phyloP scores from a whole-genome alignment of 2,329 filamentous ascomycete genomes.

The Sordariomycetes sp. region DNA sequence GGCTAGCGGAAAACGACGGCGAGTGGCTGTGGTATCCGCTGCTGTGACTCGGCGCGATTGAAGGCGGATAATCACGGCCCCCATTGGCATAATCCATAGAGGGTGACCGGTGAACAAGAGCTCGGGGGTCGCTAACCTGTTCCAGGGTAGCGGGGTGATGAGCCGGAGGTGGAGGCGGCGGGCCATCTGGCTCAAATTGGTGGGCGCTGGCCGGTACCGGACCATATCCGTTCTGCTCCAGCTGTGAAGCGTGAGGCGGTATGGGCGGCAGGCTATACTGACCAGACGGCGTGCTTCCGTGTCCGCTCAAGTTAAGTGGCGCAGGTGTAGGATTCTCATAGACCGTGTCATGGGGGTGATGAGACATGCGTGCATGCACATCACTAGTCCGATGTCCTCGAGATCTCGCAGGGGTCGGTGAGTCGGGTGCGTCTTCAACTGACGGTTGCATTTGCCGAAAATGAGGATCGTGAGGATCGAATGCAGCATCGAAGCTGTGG shows the following conservation, averaged over 20 bases:
- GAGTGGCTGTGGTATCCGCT: conserved; percentile 3
- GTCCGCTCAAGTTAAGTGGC: conserved; percentile 30
- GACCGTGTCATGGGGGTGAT: conserved; percentile 17
- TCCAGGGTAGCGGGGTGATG: not conserved
- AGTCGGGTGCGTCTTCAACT: conserved; percentile 54
- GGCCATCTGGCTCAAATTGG: not conserved
- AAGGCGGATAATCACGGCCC: not conserved
- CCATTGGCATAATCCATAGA: not conserved
- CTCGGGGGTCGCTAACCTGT: not conserved
- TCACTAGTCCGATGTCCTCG: not conserved
- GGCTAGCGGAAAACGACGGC: not conserved
- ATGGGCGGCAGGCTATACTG: conserved; percentile 12
- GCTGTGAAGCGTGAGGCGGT: not conserved
- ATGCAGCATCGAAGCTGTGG: conserved; percentile 37
- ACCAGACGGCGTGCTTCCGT: conserved; percentile 16
- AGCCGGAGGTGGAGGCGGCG: not conserved
- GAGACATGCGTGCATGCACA: not conserved
- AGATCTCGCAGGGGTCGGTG: conserved; percentile 11
- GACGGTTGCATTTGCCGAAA: conserved; percentile 48
- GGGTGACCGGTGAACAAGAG: not conserved
- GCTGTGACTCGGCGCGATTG: not conserved
- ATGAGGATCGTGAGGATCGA: conserved; percentile 33
- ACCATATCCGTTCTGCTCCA: not conserved
- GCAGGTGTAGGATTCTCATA: conserved; percentile 30
- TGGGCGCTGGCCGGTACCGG: not conserved